A percentile compares a stretch with the other conserved stretches of the same genome.
These are phyloP conservation scores for Baorangia bicolor DNA, from an alignment of 768 basidiomycete genomes.

Conservation along the genomic window DNA sequence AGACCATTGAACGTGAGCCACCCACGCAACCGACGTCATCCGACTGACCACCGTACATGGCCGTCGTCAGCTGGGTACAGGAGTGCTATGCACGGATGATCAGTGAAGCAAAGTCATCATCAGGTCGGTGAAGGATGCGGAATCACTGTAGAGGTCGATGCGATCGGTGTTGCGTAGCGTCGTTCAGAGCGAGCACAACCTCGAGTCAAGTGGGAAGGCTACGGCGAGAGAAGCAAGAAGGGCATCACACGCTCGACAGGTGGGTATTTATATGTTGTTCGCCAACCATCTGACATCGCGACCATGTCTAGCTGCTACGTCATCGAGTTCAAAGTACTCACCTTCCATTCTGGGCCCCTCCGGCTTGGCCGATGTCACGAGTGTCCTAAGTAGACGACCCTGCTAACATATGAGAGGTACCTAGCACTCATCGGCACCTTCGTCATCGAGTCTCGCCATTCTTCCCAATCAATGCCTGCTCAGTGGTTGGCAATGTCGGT, in stretches of 20 bases:
- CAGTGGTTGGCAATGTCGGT: neutral
- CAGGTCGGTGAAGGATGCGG: neutral
- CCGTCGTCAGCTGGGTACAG: neutral
- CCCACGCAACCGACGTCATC: constrained; percentile 6
- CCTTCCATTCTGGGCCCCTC: neutral
- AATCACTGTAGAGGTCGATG: neutral
- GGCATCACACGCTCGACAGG: no score
- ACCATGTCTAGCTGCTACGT: neutral
- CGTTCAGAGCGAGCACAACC: neutral
- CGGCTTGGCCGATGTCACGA: no score
- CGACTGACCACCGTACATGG: neutral
- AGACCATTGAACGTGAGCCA: constrained; percentile 12
- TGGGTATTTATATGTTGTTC: neutral
- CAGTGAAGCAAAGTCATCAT: neutral
- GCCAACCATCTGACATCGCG: no score
- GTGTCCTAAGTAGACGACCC: no score
- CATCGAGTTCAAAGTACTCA: neutral
- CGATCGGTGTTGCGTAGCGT: neutral
- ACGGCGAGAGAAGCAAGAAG: neutral
- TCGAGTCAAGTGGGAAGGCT: neutral
- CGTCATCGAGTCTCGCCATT: neutral
- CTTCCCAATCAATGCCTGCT: neutral
- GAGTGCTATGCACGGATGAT: constrained; percentile 12
- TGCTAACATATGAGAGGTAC: neutral
- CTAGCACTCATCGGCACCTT: no score